A percentile compares a stretch with the other conserved stretches of the same genome.
phyloP scores from a whole-genome alignment of 2,329 filamentous ascomycete species.

The Didymella sp. region DNA sequence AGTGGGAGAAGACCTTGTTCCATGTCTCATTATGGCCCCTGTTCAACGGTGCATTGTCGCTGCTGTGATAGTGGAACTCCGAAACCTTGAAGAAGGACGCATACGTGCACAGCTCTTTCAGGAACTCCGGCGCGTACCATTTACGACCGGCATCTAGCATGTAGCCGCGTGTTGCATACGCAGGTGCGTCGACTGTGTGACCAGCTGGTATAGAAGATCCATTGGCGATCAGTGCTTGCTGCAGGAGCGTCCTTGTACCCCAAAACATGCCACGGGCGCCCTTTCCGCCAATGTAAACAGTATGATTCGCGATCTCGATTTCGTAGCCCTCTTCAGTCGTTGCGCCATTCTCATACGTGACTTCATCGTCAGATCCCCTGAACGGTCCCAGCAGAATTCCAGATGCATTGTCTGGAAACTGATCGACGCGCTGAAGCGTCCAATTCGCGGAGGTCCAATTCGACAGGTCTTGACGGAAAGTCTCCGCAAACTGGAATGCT shows the following conservation, averaged over 20 bases:
- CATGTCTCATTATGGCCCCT: constrained; percentile 57
- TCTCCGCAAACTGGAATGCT: constrained; percentile 57
- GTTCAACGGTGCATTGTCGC: constrained; percentile 59
- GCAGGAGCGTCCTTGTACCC: constrained; percentile 57
- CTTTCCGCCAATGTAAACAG: constrained; percentile 51
- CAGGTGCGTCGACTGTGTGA: constrained; percentile 50
- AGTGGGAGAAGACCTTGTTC: constrained; percentile 56
- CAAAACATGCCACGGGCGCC: constrained; percentile 57
- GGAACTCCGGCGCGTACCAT: constrained; percentile 53
- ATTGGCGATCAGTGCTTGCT: constrained; percentile 51
- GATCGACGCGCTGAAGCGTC: constrained; percentile 51
- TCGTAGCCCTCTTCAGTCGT: constrained; percentile 60
- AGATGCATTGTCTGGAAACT: constrained; percentile 36
- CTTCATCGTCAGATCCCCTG: constrained; percentile 28
- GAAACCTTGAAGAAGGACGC: constrained; percentile 58
- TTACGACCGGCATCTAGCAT: constrained; percentile 56
- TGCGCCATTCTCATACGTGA: constrained; percentile 58
- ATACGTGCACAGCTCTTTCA: constrained; percentile 56
- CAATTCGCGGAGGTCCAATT: constrained; percentile 51
- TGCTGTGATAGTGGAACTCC: constrained; percentile 59
- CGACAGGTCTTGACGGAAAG: constrained; percentile 56
- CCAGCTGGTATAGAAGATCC: constrained; percentile 39
- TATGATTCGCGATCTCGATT: constrained; percentile 47
- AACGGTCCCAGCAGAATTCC: constrained; percentile 56
- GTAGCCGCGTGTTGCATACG: constrained; percentile 55